Base-by-base conservation (phyloP, 208 protist species). In the Hexamita inflata region DNA sequence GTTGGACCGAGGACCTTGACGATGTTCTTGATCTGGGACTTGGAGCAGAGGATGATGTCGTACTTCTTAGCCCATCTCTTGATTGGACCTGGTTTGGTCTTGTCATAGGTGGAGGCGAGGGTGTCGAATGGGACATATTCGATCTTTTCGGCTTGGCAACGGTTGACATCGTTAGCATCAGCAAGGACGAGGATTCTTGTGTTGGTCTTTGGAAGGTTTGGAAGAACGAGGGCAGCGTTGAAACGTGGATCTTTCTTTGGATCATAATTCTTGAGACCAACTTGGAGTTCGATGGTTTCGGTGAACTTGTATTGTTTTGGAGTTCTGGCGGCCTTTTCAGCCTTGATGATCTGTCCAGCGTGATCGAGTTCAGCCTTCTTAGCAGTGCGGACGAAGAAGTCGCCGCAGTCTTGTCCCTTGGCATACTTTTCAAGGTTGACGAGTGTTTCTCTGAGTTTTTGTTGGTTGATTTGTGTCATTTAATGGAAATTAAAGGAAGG, bases 251-350 rank as follows among this genome's bases (percentile, higher is more conserved):
- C 96, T 87, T 95, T 95, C 80, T 93, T 87, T 82, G 94, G 79
- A 86, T 85, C 94, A 88, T 98, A 98, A 88, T 97, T 95, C 93
- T 98, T 98, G 38, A 99, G 89, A 76, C 94, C 93, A 77, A 98
- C 91, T 88, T 98, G 78, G 30, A 99, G 89, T 80, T 99, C 96
- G 76, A 99, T 86, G 80, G 93, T 95, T 89, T 98, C 94, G 58
- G 89, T 80, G 88, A 98, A 98, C 81, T 93, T 93, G 75, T 92
- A 83, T 64, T 83, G 78, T 61, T 82, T 82, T 61, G 82, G n/a
- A n/a, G n/a, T n/a, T n/a, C n/a, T n/a, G n/a, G n/a, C n/a, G n/a
- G n/a, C n/a, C n/a, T n/a, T n/a, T n/a, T n/a, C n/a, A n/a, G n/a
- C n/a, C n/a, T n/a, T n/a, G n/a, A n/a, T n/a, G n/a, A n/a, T n/a